Evolutionary conservation across 106 monocot species (phyloP).

Genomic region (Dactylorhiza incarnata): DNA sequence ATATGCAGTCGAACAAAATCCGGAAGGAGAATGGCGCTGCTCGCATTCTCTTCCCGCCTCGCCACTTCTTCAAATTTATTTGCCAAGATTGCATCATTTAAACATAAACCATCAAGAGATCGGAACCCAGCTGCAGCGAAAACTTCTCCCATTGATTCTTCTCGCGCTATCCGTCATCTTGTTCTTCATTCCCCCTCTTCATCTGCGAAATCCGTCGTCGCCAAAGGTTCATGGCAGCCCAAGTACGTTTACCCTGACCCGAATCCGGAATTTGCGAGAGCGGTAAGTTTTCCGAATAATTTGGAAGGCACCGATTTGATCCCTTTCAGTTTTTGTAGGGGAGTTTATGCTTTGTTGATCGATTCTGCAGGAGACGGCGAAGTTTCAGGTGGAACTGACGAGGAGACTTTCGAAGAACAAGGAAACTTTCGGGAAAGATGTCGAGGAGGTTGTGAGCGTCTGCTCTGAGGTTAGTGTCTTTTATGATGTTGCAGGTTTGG

Average conservation of each 20-base stretch:
- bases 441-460: slow-evolving; percentile 1
- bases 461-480: background rate
- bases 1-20: too few species aligned
- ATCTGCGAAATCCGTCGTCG: background rate
- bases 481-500: background rate
- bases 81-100: background rate
- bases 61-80: background rate
- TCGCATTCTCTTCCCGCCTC: background rate
- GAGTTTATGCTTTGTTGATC: too few species aligned
- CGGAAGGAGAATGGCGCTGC: background rate
- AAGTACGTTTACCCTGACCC: background rate
- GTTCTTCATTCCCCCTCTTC: background rate
- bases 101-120: too few species aligned
- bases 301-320: background rate
- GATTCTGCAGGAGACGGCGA: background rate
- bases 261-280: background rate
- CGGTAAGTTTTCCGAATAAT: background rate
- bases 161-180: background rate
- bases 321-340: background rate
- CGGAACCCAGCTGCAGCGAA: background rate
- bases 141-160: background rate
- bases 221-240: background rate
- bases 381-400: background rate
- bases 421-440: background rate
- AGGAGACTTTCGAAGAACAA: slow-evolving; percentile 1